These are phyloP conservation scores for Lotmaria passim DNA, from an alignment of 208 protist genomes.

Conservation along the genomic window DNA sequence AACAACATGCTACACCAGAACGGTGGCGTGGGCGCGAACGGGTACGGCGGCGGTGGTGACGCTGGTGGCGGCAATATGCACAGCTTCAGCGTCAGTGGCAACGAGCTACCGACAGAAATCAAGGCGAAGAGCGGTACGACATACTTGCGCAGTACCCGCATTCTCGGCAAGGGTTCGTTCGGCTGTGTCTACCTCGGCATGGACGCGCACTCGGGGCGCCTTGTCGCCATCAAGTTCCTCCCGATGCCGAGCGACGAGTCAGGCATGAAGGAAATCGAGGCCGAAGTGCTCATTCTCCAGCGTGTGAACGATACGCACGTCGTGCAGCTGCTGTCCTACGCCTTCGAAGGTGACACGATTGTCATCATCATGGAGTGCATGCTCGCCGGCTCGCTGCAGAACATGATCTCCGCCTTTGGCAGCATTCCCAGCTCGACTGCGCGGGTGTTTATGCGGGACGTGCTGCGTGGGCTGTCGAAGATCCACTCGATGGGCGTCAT, in stretches of 20 bases:
- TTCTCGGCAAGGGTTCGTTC: slow-evolving; percentile 90
- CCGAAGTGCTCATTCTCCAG: slow-evolving; percentile 86
- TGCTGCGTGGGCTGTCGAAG: slow-evolving; percentile 82
- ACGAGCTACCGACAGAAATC: slow-evolving; percentile 55
- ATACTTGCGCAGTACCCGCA: slow-evolving; percentile 74
- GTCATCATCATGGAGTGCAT: slow-evolving; percentile 93
- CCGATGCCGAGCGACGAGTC: slow-evolving; percentile 72
- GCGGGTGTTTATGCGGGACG: slow-evolving; percentile 80
- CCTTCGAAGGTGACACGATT: slow-evolving; percentile 68
- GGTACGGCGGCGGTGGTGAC: neutral
- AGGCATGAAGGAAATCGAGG: slow-evolving; percentile 64
- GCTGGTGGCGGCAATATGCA: neutral
- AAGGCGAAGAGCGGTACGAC: slow-evolving; percentile 76
- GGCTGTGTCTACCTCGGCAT: slow-evolving; percentile 89
- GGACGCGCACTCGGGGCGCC: slow-evolving; percentile 76
- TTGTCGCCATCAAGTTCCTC: slow-evolving; percentile 89
- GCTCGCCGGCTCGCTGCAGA: slow-evolving; percentile 83
- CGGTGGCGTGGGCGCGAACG: neutral
- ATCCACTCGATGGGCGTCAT: slow-evolving; percentile 85
- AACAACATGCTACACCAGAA: neutral
- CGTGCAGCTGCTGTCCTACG: slow-evolving; percentile 88
- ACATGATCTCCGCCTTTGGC: slow-evolving; percentile 75
- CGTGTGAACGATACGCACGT: slow-evolving; percentile 85
- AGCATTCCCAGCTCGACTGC: slow-evolving; percentile 72
- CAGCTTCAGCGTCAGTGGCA: slow-evolving; percentile 16